Base-by-base conservation (phyloP, 441 rosid species). In the Daphne laureola region DNA sequence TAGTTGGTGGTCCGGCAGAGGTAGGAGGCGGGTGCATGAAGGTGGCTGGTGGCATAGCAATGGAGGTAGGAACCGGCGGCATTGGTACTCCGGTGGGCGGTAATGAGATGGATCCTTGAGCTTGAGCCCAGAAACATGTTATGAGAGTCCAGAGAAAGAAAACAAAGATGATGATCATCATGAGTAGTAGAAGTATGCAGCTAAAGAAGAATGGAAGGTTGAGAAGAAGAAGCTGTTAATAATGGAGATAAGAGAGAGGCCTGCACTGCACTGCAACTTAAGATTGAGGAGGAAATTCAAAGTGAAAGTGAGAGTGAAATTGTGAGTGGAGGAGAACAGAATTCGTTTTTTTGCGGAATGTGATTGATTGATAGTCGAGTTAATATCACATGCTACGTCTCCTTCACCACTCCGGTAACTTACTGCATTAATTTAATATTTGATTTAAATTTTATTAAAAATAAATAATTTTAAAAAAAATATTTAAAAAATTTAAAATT, bases 31-130 rank as follows among this genome's bases (percentile, higher is more conserved):
- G 62, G 2, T 50, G 12, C 36, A 12, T 11, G 55, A 17, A 0
- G 9, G 65, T 36, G 25, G 2, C 6, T 5, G 49, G 4, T 3
- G 60, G 14, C 1, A 26, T 23, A 2, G 60, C 3, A 12, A 51
- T 9, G 17, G 62, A 12, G 36, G 51, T 9, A 38, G 62, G 17
- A 12, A 49, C 14, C 16, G 70, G 67, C 12, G 75, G 67, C 53
- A 55, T 25, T 21, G 63, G 12, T 6, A 27, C 7, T 4, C 53
- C 16, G 9, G 14, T 45, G 12, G 69, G 14, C 4, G 73, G 69
- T 16, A 63, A 17, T 7, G 66, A 23, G 7, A 53, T 15, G 3
- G 77, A 78, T 26, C 50, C 61, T 67, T 72, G 80, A 51, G 69
- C 80, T 15, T 57, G 41, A 54, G 69, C 48, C 52, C 50, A 64